phyloP scores from a whole-genome alignment of 805 yeast genomes.

The Candida peoriensis region DNA sequence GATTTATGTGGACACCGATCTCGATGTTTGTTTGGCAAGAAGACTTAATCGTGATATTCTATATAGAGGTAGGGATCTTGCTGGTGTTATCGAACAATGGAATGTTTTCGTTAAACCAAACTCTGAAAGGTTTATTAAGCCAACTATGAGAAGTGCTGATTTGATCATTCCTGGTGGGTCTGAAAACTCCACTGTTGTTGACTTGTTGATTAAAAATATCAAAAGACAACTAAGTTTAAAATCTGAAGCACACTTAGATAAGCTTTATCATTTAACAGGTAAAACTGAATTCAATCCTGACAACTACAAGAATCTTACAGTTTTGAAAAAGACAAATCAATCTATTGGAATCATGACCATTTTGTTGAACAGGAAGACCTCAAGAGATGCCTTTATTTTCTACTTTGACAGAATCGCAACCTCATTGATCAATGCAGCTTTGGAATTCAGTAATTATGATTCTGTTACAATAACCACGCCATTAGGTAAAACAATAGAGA shows the following conservation, averaged over 20 bases:
- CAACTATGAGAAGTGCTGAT: constrained; percentile 77
- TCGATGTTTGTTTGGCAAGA: constrained; percentile 88
- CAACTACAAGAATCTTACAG: constrained; percentile 14
- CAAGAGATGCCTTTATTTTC: constrained; percentile 76
- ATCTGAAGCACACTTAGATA: constrained; percentile 61
- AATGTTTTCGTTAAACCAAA: constrained; percentile 87
- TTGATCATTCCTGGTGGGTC: constrained; percentile 87
- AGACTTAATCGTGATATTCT: constrained; percentile 83
- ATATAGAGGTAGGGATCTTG: constrained; percentile 78
- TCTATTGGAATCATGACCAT: constrained; percentile 67
- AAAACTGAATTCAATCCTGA: constrained; percentile 25
- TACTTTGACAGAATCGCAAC: constrained; percentile 81
- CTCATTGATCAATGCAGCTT: constrained; percentile 60
- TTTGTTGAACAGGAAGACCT: constrained; percentile 48
- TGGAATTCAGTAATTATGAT: constrained; percentile 45
- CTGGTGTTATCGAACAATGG: constrained; percentile 87
- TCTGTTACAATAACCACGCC: constrained; percentile 39
- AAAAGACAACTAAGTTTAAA: constrained; percentile 62
- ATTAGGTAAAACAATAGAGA: constrained; percentile 22
- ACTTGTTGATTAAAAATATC: constrained; percentile 74
- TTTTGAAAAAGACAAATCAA: constrained; percentile 52
- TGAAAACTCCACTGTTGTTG: constrained; percentile 76
- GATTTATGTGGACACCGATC: constrained; percentile 88
- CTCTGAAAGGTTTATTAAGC: constrained; percentile 67
- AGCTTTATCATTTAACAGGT: constrained; percentile 53